Evolutionary conservation across 306 rosid species (phyloP).

Genomic region (Erythrophleum fordii): DNA sequence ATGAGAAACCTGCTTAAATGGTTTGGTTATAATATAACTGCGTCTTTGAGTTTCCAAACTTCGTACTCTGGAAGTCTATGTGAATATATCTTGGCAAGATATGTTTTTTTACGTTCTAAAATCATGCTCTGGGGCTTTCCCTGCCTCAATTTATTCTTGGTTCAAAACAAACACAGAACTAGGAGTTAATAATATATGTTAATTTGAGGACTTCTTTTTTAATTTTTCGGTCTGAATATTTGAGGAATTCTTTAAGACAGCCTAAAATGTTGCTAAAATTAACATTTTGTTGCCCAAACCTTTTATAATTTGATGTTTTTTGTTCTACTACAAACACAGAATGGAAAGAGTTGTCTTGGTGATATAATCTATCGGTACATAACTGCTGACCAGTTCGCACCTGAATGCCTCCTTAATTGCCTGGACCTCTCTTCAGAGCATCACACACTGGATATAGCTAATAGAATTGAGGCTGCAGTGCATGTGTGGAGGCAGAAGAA

Average conservation of each 20-base stretch:
- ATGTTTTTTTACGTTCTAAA: neutral
- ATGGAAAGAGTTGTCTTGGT: constrained; percentile 87
- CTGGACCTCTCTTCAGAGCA: constrained; percentile 94
- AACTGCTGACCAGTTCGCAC: constrained; percentile 69
- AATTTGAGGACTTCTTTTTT: too few species aligned
- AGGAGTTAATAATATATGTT: too few species aligned
- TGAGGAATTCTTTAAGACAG: too few species aligned
- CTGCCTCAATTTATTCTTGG: neutral
- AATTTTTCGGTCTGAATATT: too few species aligned
- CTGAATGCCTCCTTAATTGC: constrained; percentile 81
- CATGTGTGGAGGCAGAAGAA: constrained; percentile 87
- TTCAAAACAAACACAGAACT: neutral
- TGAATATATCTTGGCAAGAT: neutral
- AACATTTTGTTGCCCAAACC: too few species aligned
- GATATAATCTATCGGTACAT: constrained; percentile 84
- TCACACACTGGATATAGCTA: constrained; percentile 78
- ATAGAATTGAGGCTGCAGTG: constrained; percentile 85
- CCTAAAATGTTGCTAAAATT: too few species aligned
- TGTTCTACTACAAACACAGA: constrained; percentile 51
- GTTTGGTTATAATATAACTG: neutral
- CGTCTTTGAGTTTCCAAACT: constrained; percentile 14
- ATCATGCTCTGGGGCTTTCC: neutral
- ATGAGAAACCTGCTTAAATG: neutral
- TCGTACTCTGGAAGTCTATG: neutral
- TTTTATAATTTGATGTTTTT: constrained; percentile 9